phyloP scores from a whole-genome alignment of 2,329 filamentous ascomycete genomes.

The Diatrype stigma region DNA sequence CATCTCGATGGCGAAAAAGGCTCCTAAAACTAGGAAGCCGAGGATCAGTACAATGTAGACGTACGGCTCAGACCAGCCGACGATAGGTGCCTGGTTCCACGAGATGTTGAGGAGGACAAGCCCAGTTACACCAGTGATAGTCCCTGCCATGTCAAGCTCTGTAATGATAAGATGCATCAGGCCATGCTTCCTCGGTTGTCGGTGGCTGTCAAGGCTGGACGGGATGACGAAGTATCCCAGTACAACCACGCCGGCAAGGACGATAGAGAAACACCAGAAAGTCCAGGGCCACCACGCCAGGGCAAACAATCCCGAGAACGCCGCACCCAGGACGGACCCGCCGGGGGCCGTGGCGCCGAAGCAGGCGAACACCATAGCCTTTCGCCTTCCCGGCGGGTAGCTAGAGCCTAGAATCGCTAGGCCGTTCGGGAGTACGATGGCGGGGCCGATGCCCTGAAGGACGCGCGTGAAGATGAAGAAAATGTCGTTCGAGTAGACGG shows the following conservation, averaged over 20 bases:
- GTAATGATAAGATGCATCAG: slow-evolving; percentile 5
- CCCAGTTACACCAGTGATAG: slow-evolving; percentile 38
- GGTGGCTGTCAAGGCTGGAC: not conserved
- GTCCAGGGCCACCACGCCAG: slow-evolving; percentile 28
- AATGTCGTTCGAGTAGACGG: slow-evolving; percentile 22
- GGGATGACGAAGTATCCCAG: slow-evolving; percentile 17
- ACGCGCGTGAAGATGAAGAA: slow-evolving; percentile 44
- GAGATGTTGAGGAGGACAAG: slow-evolving; percentile 55
- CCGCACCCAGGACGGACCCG: slow-evolving; percentile 27
- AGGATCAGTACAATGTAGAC: slow-evolving; percentile 48
- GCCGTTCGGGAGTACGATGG: slow-evolving; percentile 52
- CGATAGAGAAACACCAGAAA: slow-evolving; percentile 24
- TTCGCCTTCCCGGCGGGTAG: slow-evolving; percentile 37
- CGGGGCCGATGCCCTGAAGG: slow-evolving; percentile 51
- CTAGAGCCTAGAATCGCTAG: slow-evolving; percentile 51
- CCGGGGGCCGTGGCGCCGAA: slow-evolving; percentile 31
- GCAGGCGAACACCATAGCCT: slow-evolving; percentile 30
- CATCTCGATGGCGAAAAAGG: slow-evolving; percentile 49
- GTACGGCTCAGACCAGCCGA: slow-evolving; percentile 47
- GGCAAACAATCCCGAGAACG: slow-evolving; percentile 25
- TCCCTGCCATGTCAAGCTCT: slow-evolving; percentile 24
- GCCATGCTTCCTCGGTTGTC: not conserved
- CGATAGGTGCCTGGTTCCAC: slow-evolving; percentile 55
- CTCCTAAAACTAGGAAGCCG: slow-evolving; percentile 42
- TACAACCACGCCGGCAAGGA: slow-evolving; percentile 20